These are phyloP conservation scores for Lathyrus aphaca DNA, from an alignment of 306 rosid genomes.

Conservation along the genomic window DNA sequence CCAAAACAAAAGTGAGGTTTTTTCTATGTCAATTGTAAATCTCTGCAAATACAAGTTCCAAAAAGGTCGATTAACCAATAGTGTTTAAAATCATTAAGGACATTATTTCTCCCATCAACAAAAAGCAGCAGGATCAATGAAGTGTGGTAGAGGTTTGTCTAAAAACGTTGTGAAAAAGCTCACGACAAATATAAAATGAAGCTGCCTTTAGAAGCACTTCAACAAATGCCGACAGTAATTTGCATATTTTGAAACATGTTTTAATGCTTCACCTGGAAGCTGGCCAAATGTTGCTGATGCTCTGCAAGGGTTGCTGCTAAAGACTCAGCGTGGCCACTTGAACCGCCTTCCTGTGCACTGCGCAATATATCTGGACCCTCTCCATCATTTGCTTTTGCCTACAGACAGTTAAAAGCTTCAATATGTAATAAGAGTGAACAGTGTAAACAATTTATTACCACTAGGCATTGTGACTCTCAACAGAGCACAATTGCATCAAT, in stretches of 20 bases:
- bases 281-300: slow-evolving; percentile 98
- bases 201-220: slow-evolving; percentile 28
- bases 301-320: slow-evolving; percentile 93
- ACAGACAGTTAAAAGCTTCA: slow-evolving; percentile 38
- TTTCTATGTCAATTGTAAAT: slow-evolving; percentile 10
- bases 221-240: slow-evolving; percentile 15
- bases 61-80: slow-evolving; percentile 1
- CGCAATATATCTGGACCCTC: slow-evolving; percentile 97
- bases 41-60: slow-evolving; percentile 21
- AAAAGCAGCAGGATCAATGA: slow-evolving; percentile 12
- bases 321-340: slow-evolving; percentile 92
- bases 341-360: slow-evolving; percentile 69
- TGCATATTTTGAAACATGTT: slow-evolving; percentile 28
- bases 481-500: slow-evolving; percentile 26
- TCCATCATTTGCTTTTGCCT: slow-evolving; percentile 98
- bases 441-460: slow-evolving; percentile 4
- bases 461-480: slow-evolving; percentile 21
- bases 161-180: neutral
- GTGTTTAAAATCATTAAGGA: slow-evolving; percentile 9
- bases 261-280: slow-evolving; percentile 81
- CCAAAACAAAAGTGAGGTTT: slow-evolving; percentile 8
- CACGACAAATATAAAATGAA: slow-evolving; percentile 23
- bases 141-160: neutral
- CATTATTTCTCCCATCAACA: slow-evolving; percentile 7
- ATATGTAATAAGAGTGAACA: slow-evolving; percentile 15